These are phyloP conservation scores for Sicyos baderoa DNA, from an alignment of 306 rosid genomes.

Conservation along the genomic window DNA sequence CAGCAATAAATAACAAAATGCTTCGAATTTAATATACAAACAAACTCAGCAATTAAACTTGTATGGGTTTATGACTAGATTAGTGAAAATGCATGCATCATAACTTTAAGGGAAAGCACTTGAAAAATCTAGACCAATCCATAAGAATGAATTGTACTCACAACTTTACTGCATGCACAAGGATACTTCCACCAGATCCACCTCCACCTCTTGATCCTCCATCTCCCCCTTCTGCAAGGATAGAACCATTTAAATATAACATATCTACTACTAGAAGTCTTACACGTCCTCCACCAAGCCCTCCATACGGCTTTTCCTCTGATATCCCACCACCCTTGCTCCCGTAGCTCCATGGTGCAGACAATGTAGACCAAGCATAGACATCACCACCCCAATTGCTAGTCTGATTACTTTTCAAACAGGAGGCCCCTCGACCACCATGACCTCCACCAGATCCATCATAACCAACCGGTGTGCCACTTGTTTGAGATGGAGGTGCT, in stretches of 20 bases:
- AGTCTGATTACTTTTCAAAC: slow-evolving; percentile 55
- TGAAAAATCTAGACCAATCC: slow-evolving; percentile 18
- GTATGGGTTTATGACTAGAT: neutral
- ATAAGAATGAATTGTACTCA: slow-evolving; percentile 42
- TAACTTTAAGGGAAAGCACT: slow-evolving; percentile 19
- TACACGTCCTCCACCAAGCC: slow-evolving; percentile 93
- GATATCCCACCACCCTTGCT: slow-evolving; percentile 87
- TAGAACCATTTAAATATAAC: slow-evolving; percentile 64
- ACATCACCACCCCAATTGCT: slow-evolving; percentile 98
- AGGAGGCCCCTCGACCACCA: slow-evolving; percentile 98
- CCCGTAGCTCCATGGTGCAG: slow-evolving; percentile 84
- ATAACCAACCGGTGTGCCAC: slow-evolving; percentile 84
- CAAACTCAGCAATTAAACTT: neutral
- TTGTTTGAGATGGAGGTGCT: slow-evolving; percentile 87
- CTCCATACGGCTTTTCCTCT: slow-evolving; percentile 47
- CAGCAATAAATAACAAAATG: neutral
- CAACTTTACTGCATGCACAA: slow-evolving; percentile 67
- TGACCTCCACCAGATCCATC: slow-evolving; percentile 98
- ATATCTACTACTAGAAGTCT: slow-evolving; percentile 61
- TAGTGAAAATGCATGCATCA: neutral
- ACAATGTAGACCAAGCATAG: slow-evolving; percentile 88
- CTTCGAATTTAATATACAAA: neutral
- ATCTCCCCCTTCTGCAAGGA: slow-evolving; percentile 78
- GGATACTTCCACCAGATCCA: slow-evolving; percentile 96
- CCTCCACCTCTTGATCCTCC: slow-evolving; percentile 84